Percentiles rank a stretch among this genome's conserved stretches.
These are phyloP conservation scores for Trichoderma asperellum DNA, from an alignment of 2,329 filamentous ascomycete genomes.

Conservation along the genomic window DNA sequence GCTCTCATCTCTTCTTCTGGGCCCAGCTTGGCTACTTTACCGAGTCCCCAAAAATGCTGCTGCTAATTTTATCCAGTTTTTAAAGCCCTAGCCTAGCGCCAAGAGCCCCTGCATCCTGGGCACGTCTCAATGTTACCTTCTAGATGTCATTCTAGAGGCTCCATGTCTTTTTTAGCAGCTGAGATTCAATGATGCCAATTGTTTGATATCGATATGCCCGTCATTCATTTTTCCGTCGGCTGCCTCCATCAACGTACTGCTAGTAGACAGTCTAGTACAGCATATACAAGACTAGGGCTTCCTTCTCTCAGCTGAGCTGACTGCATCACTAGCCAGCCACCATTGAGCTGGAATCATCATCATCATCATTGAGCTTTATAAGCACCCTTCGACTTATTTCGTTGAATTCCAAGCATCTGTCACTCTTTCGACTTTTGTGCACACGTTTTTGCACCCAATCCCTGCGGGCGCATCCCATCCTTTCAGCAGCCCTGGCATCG, in stretches of 20 bases:
- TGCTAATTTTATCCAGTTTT: conserved; percentile 18
- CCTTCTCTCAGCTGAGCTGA: background rate
- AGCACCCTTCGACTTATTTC: background rate
- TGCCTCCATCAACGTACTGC: background rate
- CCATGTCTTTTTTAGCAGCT: background rate
- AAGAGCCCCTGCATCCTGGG: conserved; percentile 13
- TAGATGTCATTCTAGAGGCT: background rate
- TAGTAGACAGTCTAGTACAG: too few species aligned
- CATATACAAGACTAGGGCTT: background rate
- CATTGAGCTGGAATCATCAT: conserved; percentile 16
- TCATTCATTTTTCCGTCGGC: background rate
- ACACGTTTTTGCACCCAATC: background rate
- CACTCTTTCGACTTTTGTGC: background rate
- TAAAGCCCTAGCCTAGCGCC: conserved; percentile 27
- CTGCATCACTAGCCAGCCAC: background rate
- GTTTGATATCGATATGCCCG: background rate
- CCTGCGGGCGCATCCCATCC: background rate
- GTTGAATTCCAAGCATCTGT: background rate
- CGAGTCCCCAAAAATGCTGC: background rate
- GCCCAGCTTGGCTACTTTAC: background rate
- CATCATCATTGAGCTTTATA: background rate
- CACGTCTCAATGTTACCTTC: background rate
- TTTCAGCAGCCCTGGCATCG: background rate
- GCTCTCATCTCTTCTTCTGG: background rate
- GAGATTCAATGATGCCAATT: background rate